These are phyloP conservation scores for Kregervanrija fluxuum DNA, from an alignment of 805 yeast genomes.

Conservation along the genomic window DNA sequence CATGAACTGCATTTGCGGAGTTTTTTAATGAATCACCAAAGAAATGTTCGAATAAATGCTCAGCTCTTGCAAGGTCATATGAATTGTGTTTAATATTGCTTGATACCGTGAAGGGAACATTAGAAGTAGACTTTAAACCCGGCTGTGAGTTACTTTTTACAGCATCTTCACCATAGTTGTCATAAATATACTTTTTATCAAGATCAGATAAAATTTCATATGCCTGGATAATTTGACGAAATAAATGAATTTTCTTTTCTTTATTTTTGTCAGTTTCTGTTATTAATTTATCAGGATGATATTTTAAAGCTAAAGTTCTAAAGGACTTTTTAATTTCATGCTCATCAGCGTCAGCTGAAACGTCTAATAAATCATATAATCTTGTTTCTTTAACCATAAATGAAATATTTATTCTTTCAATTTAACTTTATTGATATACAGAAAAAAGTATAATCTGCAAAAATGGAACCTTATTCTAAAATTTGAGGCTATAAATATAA, in stretches of 20 bases:
- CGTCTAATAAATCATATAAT: conserved; percentile 66
- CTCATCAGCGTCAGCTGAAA: conserved; percentile 55
- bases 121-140: not conserved
- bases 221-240: conserved; percentile 58
- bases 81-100: too few species aligned
- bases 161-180: conserved; percentile 43
- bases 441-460: not conserved
- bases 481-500: too few species aligned
- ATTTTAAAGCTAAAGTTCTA: conserved; percentile 67
- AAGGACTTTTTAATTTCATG: conserved; percentile 78
- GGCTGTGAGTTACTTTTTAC: conserved; percentile 20
- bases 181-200: conserved; percentile 41
- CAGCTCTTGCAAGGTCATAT: too few species aligned
- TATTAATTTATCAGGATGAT: conserved; percentile 79
- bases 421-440: not conserved
- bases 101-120: too few species aligned
- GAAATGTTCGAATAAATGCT: too few species aligned
- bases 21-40: too few species aligned
- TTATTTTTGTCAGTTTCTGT: conserved; percentile 19
- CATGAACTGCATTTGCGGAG: too few species aligned
- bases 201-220: conserved; percentile 54
- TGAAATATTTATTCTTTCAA: not conserved
- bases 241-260: conserved; percentile 37
- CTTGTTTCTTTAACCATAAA: conserved; percentile 64
- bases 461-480: too few species aligned